Conservation (phyloP, 768 basidiomycete species). For the Tephrocybe sp. region DNA sequence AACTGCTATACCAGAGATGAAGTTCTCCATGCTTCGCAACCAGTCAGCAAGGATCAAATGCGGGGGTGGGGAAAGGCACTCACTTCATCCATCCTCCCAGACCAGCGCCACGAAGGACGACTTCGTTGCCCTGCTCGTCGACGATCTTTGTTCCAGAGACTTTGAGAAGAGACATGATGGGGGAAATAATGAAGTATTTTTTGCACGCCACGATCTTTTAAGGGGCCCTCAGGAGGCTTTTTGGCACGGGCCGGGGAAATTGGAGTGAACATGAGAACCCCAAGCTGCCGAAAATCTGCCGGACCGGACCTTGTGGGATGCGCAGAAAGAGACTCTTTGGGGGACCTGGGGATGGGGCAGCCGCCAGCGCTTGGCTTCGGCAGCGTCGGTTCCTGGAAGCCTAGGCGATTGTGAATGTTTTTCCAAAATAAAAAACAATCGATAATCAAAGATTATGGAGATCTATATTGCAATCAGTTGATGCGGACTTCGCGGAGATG, state of each 20-base stretch:
- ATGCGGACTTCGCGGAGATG: conserved; percentile 5
- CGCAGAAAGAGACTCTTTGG: conserved; percentile 1
- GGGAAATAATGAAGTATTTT: conserved; percentile 1
- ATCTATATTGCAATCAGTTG: too few species aligned
- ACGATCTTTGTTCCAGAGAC: conserved; percentile 61
- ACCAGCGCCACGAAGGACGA: conserved; percentile 71
- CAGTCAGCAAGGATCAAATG: conserved; percentile 7
- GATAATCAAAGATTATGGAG: too few species aligned
- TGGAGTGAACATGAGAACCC: not conserved
- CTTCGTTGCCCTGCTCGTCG: conserved; percentile 51
- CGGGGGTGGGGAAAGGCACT: conserved; percentile 26
- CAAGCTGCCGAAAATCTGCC: not conserved
- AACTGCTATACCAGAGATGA: conserved; percentile 51
- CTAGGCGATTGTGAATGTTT: not conserved
- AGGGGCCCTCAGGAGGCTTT: conserved; percentile 7
- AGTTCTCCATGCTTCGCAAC: conserved; percentile 65
- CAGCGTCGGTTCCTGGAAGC: not conserved
- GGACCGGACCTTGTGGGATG: not conserved
- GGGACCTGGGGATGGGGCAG: too few species aligned
- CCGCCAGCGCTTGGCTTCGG: too few species aligned
- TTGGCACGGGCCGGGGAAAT: conserved; percentile 1
- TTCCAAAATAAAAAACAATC: not conserved
- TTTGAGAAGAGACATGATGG: conserved; percentile 50
- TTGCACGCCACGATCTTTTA: conserved; percentile 9
- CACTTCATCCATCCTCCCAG: conserved; percentile 87